Conservation (phyloP, 805 yeast species). For the Kazachstania psychrophila region DNA sequence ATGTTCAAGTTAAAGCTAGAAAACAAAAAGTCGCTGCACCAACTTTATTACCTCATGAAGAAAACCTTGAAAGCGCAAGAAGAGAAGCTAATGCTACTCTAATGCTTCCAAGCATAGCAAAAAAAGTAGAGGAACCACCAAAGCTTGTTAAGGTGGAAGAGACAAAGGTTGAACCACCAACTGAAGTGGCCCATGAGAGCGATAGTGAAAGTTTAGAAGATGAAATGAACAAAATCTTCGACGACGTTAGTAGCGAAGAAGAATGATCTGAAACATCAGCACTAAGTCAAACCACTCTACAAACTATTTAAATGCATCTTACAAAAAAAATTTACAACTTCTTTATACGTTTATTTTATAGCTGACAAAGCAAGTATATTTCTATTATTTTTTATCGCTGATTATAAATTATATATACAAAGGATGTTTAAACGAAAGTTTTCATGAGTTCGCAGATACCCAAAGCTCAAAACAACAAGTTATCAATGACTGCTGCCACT, state of each 20-base stretch:
- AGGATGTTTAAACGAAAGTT: too few species aligned
- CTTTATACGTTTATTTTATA: too few species aligned
- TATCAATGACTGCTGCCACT: background rate
- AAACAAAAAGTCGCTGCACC: slow-evolving; percentile 29
- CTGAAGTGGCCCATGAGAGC: slow-evolving; percentile 8
- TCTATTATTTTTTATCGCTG: too few species aligned
- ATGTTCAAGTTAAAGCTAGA: slow-evolving; percentile 9
- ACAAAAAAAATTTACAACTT: too few species aligned
- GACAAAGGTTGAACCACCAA: background rate
- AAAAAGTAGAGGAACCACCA: slow-evolving; percentile 1
- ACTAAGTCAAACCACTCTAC: background rate
- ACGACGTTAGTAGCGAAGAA: slow-evolving; percentile 27
- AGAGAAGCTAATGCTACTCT: slow-evolving; percentile 27
- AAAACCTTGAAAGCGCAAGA: slow-evolving; percentile 24
- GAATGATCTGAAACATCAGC: slow-evolving; percentile 9
- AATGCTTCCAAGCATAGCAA: slow-evolving; percentile 24
- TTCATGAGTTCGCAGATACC: too few species aligned
- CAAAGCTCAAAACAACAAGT: background rate
- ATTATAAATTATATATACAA: too few species aligned
- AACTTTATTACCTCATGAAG: slow-evolving; percentile 26
- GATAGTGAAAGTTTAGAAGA: slow-evolving; percentile 30
- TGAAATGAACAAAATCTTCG: slow-evolving; percentile 25
- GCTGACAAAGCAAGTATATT: too few species aligned
- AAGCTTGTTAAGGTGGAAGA: background rate
- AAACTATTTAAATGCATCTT: background rate